Evolutionary conservation across 2,329 filamentous ascomycete genomes (phyloP), one percentile per base, ranked within the genome.

Genomic region (Monilinia laxa): DNA sequence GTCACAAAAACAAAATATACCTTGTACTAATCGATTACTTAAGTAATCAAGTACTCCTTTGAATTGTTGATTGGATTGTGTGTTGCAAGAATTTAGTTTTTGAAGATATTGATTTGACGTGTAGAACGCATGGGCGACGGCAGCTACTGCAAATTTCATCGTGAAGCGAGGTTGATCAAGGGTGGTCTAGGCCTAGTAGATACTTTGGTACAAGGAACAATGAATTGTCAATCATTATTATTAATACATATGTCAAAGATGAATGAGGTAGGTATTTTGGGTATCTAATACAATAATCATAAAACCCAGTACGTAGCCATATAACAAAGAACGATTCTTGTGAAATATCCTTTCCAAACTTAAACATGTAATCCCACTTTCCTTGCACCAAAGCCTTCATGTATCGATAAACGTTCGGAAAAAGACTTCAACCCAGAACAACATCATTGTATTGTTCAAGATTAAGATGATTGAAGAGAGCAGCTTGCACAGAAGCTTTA

Each of bases 401-500:
- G 58, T 20, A 20, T 25, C 40, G n/a, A 58, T 52, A 40, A 59
- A n/a, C 25, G 31, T 35, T 14, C 38, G 4, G 16, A 49, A 35
- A 35, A 35, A 45, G 58, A 35, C 51, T 52, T 25, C 55, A 68
- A 40, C 76, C 76, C 53, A 75, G 45, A 56, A 77, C 64, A 23
- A 77, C 72, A 56, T 73, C 70, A n/a, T 76, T 71, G 67, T 75
- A 77, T 55, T 71, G 68, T 25, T 66, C 47, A n/a, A 51, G 59
- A 55, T 73, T 68, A 28, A 77, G 69, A 56, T 76, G 74, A 12
- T 67, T 69, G 63, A 75, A 75, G 16, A 77, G 65, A 23, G 71
- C 73, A 53, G 71, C 70, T 65, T 75, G 74, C 31, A 77, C 71
- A 62, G 70, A 71, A 28, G 75, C 76, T 68, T 71, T 76, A 20